Evolutionary conservation across 352 stramenopile species (phyloP), one percentile per base, ranked within the genome.

Genomic region (Phytophthora megakarya): DNA sequence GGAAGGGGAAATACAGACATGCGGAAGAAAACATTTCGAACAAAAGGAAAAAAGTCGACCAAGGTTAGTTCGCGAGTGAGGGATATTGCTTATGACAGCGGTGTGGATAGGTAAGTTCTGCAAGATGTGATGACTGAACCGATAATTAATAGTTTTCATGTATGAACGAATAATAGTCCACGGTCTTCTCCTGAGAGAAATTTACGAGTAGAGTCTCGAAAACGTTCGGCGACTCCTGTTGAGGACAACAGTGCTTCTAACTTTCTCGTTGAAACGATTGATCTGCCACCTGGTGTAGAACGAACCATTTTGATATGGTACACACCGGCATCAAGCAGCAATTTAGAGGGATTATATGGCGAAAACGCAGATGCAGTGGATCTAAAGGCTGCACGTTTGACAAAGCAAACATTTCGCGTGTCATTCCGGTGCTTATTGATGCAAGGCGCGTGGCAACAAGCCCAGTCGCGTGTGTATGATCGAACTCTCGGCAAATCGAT

Each of bases 251-350:
- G 65, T 51, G 81, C 73, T n/a, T 88, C 86, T 0, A 96, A 96
- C 57, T 96, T 92, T 46, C 62, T 95, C 26, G 87, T 96, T 22
- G 88, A 96, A 70, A 95, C 81, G 7, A 80, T 96, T 51, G 87
- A 95, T 53, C 53, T 96, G n/a, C 75, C 86, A 18, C 88, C 88
- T 55, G 88, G 88, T 23, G 79, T 93, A 10, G 88, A 96, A 61
- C 81, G 88, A 16, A 96, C 85, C n/a, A 93, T 96, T 56, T 72
- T 95, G 22, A 82, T 96, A 50, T 96, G 86, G 88, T 96, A 96
- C 58, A 82, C 77, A 37, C 87, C 86, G 0, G 50, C 65, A 23
- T 71, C 76, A 16, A 81, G 66, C 33, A 72, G 62, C 32, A 77
- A 68, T 47, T 63, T 78, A 19, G 80, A 88, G 66, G 50, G 57